phyloP scores from a whole-genome alignment of 805 yeast genomes.

The Nakazawaea ambrosiae region DNA sequence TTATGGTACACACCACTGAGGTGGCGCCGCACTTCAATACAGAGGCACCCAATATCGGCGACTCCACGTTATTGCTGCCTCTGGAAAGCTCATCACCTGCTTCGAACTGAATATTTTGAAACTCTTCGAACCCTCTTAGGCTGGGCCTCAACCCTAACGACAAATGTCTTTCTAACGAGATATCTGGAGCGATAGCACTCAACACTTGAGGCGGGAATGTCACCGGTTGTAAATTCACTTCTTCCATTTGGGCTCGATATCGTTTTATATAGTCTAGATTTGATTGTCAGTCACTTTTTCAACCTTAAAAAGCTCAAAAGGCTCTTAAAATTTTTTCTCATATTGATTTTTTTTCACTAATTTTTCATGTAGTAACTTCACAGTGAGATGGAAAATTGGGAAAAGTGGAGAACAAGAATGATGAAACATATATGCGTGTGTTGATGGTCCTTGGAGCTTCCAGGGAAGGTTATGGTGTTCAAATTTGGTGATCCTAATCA shows the following conservation, averaged over 20 bases:
- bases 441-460: too few relatives aligned
- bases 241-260: too few relatives aligned
- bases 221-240: slow-evolving; percentile 32
- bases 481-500: too few relatives aligned
- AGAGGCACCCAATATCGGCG: slow-evolving; percentile 54
- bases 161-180: slow-evolving; percentile 73
- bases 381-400: neutral
- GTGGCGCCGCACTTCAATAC: slow-evolving; percentile 67
- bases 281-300: too few relatives aligned
- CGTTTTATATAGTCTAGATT: too few relatives aligned
- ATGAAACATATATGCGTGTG: too few relatives aligned
- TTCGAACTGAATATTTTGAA: slow-evolving; percentile 44
- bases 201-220: slow-evolving; percentile 76
- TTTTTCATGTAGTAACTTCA: neutral
- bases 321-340: neutral
- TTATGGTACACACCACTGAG: slow-evolving; percentile 62
- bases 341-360: neutral
- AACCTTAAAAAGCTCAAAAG: too few relatives aligned
- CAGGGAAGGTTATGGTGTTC: too few relatives aligned
- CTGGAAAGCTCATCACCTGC: slow-evolving; percentile 30
- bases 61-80: slow-evolving; percentile 23
- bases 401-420: too few relatives aligned
- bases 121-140: slow-evolving; percentile 64
- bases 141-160: slow-evolving; percentile 73
- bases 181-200: slow-evolving; percentile 79